These are phyloP conservation scores for Penicillium soppii DNA, from an alignment of 495 filamentous ascomycete genomes.

Conservation along the genomic window DNA sequence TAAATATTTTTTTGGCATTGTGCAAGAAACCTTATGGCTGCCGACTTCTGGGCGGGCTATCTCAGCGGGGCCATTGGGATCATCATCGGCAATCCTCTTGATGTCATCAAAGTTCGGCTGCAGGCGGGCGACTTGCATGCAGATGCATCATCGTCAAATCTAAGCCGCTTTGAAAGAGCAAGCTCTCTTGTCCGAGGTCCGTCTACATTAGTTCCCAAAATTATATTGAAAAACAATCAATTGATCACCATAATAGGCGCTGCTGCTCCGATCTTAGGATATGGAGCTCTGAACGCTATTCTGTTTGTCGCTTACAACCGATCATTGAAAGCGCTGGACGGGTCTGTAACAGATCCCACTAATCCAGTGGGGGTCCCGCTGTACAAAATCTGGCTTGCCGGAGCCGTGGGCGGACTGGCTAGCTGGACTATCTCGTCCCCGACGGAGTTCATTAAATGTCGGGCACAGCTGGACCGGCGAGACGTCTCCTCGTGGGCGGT, in stretches of 20 bases:
- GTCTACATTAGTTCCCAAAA: neutral
- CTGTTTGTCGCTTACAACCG: constrained; percentile 87
- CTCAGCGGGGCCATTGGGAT: constrained; percentile 80
- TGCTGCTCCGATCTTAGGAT: constrained; percentile 79
- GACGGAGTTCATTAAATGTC: constrained; percentile 85
- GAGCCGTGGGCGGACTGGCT: constrained; percentile 73
- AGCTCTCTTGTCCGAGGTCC: constrained; percentile 50
- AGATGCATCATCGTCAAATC: constrained; percentile 19
- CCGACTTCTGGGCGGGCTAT: constrained; percentile 88
- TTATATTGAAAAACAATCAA: neutral
- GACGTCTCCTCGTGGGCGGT: constrained; percentile 58
- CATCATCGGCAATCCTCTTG: constrained; percentile 83
- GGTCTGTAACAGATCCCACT: constrained; percentile 39
- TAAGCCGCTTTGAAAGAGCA: constrained; percentile 42
- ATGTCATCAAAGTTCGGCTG: constrained; percentile 78
- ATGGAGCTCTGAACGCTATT: constrained; percentile 85
- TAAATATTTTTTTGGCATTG: neutral
- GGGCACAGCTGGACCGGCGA: constrained; percentile 61
- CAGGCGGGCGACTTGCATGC: constrained; percentile 56
- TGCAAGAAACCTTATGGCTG: constrained; percentile 54
- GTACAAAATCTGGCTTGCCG: constrained; percentile 68
- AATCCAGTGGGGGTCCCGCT: constrained; percentile 32
- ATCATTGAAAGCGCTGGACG: constrained; percentile 57
- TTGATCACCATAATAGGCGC: constrained; percentile 49
- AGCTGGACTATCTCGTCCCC: constrained; percentile 80